Evolutionary conservation across 148 eudicot genomes (phyloP), one percentile per base, ranked within the genome.

Genomic region (Chenopodium album): DNA sequence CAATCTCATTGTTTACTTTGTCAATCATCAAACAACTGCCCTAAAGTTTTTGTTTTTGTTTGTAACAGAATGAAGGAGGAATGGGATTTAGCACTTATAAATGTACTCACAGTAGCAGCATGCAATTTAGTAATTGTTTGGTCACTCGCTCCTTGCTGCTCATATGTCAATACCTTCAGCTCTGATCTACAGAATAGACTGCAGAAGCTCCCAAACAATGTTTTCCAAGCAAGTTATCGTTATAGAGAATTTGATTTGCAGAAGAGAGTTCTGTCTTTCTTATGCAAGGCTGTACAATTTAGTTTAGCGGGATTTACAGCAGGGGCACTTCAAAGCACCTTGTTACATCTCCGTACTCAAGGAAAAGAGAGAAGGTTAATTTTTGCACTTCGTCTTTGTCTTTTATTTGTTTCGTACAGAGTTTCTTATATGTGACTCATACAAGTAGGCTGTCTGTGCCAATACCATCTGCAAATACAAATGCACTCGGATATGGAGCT

Each of bases 91-190:
- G 95, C 92, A 62, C 90, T 92, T 54, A 85, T 90, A 62, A 93
- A 93, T 81, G 92, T 92, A 50, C 90, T 90, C 64, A 90, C 94
- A 2, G 90, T 80, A 26, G 80, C 98, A 66, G 92, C 94, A 23
- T 92, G 94, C 91, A 93, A 93, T 82, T 92, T 90, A 56, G 67
- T 88, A 47, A 92, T 89, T 79, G 92, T 92, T 82, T 89, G 95
- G 98, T 89, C 93, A 4, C 94, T 90, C 32, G 91, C 92, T 79
- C 92, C 97, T 26, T 93, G 97, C 77, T 93, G 94, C 78, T 92
- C 95, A 23, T 92, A 86, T 88, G 94, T 89, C 68, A 92, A 86
- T 59, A 92, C 91, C 12, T 90, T 90, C 82, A 86, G 76, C 26
- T 89, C 75, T 72, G 92, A 88, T 87, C 78, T 90, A 83, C 94